phyloP scores from a whole-genome alignment of 1,139 yeast genomes.

The Pichia sp. region DNA sequence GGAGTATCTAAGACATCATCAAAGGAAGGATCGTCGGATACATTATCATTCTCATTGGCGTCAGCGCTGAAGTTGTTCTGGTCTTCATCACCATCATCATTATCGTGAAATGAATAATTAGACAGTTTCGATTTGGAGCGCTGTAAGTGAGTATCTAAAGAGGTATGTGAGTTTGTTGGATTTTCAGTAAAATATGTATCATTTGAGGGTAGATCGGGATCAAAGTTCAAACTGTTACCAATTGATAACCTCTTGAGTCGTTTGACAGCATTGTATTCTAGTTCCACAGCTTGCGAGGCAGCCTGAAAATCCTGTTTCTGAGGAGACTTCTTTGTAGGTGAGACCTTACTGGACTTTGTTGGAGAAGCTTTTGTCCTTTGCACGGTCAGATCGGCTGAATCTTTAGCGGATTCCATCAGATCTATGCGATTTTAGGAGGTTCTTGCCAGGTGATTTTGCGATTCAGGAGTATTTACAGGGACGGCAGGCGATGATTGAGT shows the following conservation, averaged over 20 bases:
- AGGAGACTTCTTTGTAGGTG: conserved; percentile 22
- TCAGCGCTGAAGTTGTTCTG: background rate
- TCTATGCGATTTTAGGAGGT: background rate
- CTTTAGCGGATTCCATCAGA: too few species aligned
- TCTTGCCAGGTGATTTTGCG: background rate
- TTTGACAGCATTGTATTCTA: conserved; percentile 52
- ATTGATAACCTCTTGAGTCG: conserved; percentile 50
- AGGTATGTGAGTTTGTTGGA: background rate
- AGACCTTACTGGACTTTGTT: background rate
- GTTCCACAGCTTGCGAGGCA: conserved; percentile 36
- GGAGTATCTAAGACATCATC: conserved; percentile 2
- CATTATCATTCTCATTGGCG: conserved; percentile 2
- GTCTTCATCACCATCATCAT: background rate
- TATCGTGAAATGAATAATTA: conserved; percentile 4
- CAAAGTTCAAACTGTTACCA: conserved; percentile 46
- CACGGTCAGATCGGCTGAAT: too few species aligned
- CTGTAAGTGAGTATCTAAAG: conserved; percentile 2
- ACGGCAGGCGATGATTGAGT: too few species aligned
- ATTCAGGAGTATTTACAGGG: too few species aligned
- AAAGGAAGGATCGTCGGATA: background rate
- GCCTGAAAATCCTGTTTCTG: conserved; percentile 27
- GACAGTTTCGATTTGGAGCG: conserved; percentile 13
- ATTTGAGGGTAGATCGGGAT: conserved; percentile 49
- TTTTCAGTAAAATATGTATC: conserved; percentile 2
- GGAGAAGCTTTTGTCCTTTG: background rate